Percentiles rank a stretch among this genome's conserved stretches.
These are phyloP conservation scores for Heliocybe sulcata DNA, from an alignment of 1,284 basidiomycete species.

Conservation along the genomic window DNA sequence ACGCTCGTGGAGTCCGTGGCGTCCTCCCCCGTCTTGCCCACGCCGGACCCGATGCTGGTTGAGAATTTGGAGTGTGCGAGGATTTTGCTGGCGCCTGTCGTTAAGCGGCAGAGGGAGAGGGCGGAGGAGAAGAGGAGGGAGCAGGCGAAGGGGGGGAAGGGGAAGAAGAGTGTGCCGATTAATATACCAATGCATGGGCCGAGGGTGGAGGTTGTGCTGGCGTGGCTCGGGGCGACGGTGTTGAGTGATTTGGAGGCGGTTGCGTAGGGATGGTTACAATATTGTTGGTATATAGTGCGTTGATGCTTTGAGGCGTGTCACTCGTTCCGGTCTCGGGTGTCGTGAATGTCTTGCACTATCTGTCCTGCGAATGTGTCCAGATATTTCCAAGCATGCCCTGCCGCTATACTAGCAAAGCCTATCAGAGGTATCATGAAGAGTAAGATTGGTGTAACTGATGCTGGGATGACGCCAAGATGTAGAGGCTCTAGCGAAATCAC, in stretches of 20 bases:
- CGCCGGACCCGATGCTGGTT: conserved; percentile 26
- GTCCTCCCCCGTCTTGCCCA: conserved; percentile 14
- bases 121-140: conserved; percentile 42
- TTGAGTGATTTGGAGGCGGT: conserved; percentile 56
- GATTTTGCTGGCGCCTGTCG: conserved; percentile 62
- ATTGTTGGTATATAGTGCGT: neutral
- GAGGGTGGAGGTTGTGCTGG: conserved; percentile 73
- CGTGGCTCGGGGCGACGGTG: conserved; percentile 75
- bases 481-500: conserved; percentile 51
- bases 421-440: conserved; percentile 26
- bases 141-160: conserved; percentile 38
- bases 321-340: neutral
- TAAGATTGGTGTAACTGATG: conserved; percentile 40
- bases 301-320: neutral
- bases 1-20: conserved; percentile 6
- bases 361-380: neutral
- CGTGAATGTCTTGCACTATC: neutral
- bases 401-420: neutral
- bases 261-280: conserved; percentile 19
- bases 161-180: conserved; percentile 57
- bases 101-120: conserved; percentile 46
- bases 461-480: conserved; percentile 49
- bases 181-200: conserved; percentile 80
- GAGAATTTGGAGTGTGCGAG: conserved; percentile 56
- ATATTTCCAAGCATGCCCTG: neutral